Evolutionary conservation across 1,284 basidiomycete genomes (phyloP), one percentile per base, ranked within the genome.

Genomic region (Mycosarcoma maydis): DNA sequence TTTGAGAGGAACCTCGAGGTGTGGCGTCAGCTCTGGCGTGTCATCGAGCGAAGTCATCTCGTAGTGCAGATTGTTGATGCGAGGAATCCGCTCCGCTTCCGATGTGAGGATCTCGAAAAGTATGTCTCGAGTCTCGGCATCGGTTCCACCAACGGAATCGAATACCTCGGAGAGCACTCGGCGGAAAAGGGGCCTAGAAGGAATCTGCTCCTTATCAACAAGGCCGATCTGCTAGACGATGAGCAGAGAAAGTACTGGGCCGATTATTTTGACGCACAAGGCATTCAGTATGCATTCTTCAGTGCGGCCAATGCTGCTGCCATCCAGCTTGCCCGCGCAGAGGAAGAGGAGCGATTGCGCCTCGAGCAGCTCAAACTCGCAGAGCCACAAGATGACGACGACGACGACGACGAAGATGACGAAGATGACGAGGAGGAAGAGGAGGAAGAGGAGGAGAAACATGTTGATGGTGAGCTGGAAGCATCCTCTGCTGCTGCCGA

Each of bases 231-330:
- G 45, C 84, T 99, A 66, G 96, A 92, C 14, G 85, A 87, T 7
- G 86, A 89, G 56, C 96, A 98, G 84, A 88, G 95, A 30, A 55
- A 48, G 24, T 49, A 48, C 52, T 99, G 96, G 96, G 95, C 95
- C 24, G 89, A 94, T 75, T 93, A 96, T 83, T 97, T 98, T 78
- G 93, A 97, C 61, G 79, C 85, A 17, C 86, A 92, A 74, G 87
- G 87, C 7, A 87, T 98, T 43, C 86, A 86, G 59, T 98, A 92
- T 77, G 94, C 92, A 0, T 99, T 98, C 83, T 98, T 96, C 86
- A 98, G 95, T 26, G 96, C 96, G 6, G 87, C 90, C 11, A 90
- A 93, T 83, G 93, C 93, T 13, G 87, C 90, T 9, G 93, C 92
- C 7, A 80, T 92, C 20, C 94, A 95, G 47, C 67, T 68, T 5